Evolutionary conservation across 2,329 filamentous ascomycete species (phyloP).

Genomic region (Calonectria honghensis): DNA sequence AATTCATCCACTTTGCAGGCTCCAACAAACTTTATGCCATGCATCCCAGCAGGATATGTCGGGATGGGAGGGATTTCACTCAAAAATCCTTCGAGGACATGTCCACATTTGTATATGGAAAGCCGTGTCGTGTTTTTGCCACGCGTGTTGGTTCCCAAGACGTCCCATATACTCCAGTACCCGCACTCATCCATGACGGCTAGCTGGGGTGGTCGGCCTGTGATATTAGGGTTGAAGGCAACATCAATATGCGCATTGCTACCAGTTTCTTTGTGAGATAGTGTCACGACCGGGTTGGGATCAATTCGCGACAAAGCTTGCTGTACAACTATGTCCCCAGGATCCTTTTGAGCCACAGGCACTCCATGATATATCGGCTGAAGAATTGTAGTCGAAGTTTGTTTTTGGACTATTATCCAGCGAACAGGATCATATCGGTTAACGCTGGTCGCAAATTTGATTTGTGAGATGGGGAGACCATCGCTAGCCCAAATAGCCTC

Average conservation of each 20-base stretch:
- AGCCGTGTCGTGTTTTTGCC: slow-evolving; percentile 59
- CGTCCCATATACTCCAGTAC: slow-evolving; percentile 81
- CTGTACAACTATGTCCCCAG: slow-evolving; percentile 29
- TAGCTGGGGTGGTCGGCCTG: slow-evolving; percentile 74
- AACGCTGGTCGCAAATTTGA: slow-evolving; percentile 68
- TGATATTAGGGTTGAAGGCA: slow-evolving; percentile 74
- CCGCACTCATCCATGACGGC: slow-evolving; percentile 80
- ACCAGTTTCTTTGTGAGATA: slow-evolving; percentile 73
- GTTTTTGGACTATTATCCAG: slow-evolving; percentile 74
- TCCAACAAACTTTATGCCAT: slow-evolving; percentile 67
- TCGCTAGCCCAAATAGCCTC: slow-evolving; percentile 73
- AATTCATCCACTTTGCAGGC: slow-evolving; percentile 48
- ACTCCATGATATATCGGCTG: slow-evolving; percentile 69
- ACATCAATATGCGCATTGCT: slow-evolving; percentile 76
- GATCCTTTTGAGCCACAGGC: slow-evolving; percentile 55
- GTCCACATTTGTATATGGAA: slow-evolving; percentile 63
- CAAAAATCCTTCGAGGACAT: slow-evolving; percentile 64
- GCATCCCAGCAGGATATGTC: slow-evolving; percentile 59
- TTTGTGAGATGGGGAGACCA: slow-evolving; percentile 68
- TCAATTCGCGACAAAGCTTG: slow-evolving; percentile 71
- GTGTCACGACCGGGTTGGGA: slow-evolving; percentile 71
- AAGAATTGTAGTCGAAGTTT: slow-evolving; percentile 70
- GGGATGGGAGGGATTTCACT: slow-evolving; percentile 57
- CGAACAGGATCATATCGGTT: slow-evolving; percentile 62
- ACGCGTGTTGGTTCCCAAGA: slow-evolving; percentile 63